Base-by-base conservation (phyloP, 2,329 filamentous ascomycete genomes). In the Fusarium lyarnte region DNA sequence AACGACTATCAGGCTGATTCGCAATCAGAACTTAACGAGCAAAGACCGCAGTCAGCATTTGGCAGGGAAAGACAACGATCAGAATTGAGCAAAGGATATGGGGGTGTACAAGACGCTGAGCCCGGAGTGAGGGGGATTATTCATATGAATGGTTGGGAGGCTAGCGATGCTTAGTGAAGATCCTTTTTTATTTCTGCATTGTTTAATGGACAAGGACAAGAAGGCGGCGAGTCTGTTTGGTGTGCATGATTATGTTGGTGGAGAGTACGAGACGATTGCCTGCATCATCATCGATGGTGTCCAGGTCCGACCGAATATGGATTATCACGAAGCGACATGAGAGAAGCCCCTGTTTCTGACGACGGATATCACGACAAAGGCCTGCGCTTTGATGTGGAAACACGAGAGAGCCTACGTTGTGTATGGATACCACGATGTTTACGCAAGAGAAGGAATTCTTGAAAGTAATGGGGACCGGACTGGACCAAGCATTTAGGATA, bases 161-260 rank as follows among this genome's bases (percentile, higher is more conserved):
- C 69, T 60, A 71, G 69, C 71, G 68, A 76, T 74, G 66, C 67
- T 76, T 72, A 42, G 64, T 69, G 64, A 74, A 67, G 72, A 65
- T 68, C 51, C 45, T 55, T 63, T 47, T 69, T 75, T 69, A 45
- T 71, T 67, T 69, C 36, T 74, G 72, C 72, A 72, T 76, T 62
- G 62, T 51, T 69, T 64, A 65, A 66, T 62, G 63, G 61, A 65
- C 46, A 17, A 45, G 52, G 55, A 58, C 47, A 53, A 63, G 63
- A 65, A 60, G 72, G 65, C 52, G 62, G 57, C 63, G 47, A 67
- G 67, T 75, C 59, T 65, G 54, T 72, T 75, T 73, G 58, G 63
- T 59, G 58, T 66, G 66, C 61, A 62, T 70, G 38, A 36, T 68
- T 69, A 31, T 62, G 46, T 38, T 58, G 58, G 35, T 6, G 57